These are phyloP conservation scores for Zalerion maritima DNA, from an alignment of 495 filamentous ascomycete genomes.

Conservation along the genomic window DNA sequence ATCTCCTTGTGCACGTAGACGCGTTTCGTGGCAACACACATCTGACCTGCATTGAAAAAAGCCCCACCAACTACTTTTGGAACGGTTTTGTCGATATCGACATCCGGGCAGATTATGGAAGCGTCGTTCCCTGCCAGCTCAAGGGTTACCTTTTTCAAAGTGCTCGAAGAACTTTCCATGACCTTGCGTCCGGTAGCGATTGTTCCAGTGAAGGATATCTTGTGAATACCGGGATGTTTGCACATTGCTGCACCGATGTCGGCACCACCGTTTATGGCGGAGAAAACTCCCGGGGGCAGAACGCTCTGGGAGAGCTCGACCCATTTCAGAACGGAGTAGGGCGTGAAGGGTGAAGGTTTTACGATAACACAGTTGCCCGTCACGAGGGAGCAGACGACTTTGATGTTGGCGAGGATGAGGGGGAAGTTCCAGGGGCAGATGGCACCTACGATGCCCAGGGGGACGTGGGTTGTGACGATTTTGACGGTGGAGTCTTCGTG, in stretches of 20 bases:
- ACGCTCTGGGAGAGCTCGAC: slow-evolving; percentile 44
- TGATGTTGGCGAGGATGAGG: slow-evolving; percentile 37
- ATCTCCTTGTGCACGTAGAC: slow-evolving; percentile 56
- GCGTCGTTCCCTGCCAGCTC: slow-evolving; percentile 55
- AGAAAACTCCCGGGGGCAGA: slow-evolving; percentile 52
- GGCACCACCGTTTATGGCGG: slow-evolving; percentile 51
- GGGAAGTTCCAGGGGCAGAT: slow-evolving; percentile 55
- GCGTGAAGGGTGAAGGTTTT: slow-evolving; percentile 51
- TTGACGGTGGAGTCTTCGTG: slow-evolving; percentile 34
- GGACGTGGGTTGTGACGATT: slow-evolving; percentile 33
- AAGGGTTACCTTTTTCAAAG: slow-evolving; percentile 39
- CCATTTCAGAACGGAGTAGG: slow-evolving; percentile 51
- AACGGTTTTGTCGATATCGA: slow-evolving; percentile 45
- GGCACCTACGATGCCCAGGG: slow-evolving; percentile 38
- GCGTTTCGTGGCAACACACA: slow-evolving; percentile 41
- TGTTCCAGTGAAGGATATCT: slow-evolving; percentile 58
- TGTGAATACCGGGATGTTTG: slow-evolving; percentile 44
- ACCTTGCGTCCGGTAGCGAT: slow-evolving; percentile 49
- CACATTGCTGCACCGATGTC: slow-evolving; percentile 44
- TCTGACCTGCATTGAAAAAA: slow-evolving; percentile 47
- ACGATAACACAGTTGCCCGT: slow-evolving; percentile 50
- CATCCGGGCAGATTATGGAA: slow-evolving; percentile 48
- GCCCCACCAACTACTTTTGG: slow-evolving; percentile 33
- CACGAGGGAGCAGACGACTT: slow-evolving; percentile 39
- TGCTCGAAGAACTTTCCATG: slow-evolving; percentile 43